phyloP scores from a whole-genome alignment of 2,329 filamentous ascomycete species.

The Pseudocercospora fijiensis region DNA sequence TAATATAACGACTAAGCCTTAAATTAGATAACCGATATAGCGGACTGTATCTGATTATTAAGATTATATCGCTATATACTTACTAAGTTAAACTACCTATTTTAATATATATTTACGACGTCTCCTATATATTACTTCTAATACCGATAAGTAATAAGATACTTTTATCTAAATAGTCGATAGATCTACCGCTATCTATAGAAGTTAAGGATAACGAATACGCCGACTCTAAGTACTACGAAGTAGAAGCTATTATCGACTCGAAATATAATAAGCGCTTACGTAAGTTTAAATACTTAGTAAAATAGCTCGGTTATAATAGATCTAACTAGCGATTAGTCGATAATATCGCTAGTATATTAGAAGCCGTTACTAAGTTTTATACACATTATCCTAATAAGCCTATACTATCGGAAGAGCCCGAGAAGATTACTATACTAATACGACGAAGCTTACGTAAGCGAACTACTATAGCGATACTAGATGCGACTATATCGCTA shows the following conservation, averaged over 20 bases:
- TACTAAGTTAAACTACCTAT: neutral
- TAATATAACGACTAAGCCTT: neutral
- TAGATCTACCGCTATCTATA: neutral
- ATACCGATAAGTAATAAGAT: neutral
- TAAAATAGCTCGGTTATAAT: neutral
- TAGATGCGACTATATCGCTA: too few species aligned
- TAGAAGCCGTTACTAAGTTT: neutral
- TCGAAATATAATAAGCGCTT: neutral
- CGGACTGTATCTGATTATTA: neutral
- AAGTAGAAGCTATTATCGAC: neutral
- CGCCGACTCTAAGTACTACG: neutral
- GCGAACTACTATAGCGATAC: neutral
- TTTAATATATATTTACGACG: neutral
- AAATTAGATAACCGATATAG: neutral
- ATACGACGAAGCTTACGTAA: neutral
- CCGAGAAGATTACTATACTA: neutral
- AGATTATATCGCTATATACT: neutral
- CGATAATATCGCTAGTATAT: neutral
- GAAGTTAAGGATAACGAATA: neutral
- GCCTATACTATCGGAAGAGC: neutral
- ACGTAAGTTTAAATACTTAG: neutral
- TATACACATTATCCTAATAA: neutral
- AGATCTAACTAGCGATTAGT: neutral
- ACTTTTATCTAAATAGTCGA: neutral
- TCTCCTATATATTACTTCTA: neutral